phyloP scores from a whole-genome alignment of 2,329 filamentous ascomycete genomes.

The Thermoascus crustaceus region DNA sequence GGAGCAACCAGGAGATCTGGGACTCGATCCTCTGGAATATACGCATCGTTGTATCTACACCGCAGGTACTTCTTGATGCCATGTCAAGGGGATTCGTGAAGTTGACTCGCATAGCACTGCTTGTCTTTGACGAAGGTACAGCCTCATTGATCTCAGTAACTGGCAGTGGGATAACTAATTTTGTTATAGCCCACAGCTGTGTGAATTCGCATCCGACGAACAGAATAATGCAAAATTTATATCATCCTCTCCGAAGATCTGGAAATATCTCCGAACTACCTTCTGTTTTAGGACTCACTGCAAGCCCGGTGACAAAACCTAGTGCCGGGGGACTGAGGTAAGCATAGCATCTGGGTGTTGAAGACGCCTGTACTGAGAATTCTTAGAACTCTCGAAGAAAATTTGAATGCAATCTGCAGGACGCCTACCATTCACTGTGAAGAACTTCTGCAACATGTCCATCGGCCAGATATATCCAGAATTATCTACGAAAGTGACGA shows the following conservation, averaged over 20 bases:
- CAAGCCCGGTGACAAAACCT: conserved; percentile 63
- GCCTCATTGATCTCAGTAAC: conserved; percentile 1
- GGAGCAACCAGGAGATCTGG: conserved; percentile 63
- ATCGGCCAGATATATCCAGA: conserved; percentile 52
- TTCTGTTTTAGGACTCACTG: conserved; percentile 68
- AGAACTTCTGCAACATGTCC: conserved; percentile 61
- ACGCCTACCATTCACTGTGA: conserved; percentile 61
- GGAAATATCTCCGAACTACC: conserved; percentile 41
- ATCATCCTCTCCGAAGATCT: conserved; percentile 41
- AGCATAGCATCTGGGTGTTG: conserved; percentile 5
- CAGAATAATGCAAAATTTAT: conserved; percentile 65
- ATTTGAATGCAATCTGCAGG: conserved; percentile 60
- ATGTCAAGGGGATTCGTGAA: conserved; percentile 65
- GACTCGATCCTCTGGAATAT: conserved; percentile 55
- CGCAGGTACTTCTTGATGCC: conserved; percentile 66
- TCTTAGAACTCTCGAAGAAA: conserved; percentile 52
- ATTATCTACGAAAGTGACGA: conserved; percentile 21
- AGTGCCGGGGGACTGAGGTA: conserved; percentile 48
- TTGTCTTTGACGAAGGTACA: conserved; percentile 78
- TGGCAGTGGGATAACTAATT: conserved; percentile 5
- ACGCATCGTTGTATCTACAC: conserved; percentile 68
- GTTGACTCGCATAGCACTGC: conserved; percentile 54
- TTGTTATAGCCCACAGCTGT: conserved; percentile 61
- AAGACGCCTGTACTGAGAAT: neutral
- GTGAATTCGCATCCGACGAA: conserved; percentile 55